phyloP scores from a whole-genome alignment of 805 yeast genomes.

The Wilhelminamyces savonicus region DNA sequence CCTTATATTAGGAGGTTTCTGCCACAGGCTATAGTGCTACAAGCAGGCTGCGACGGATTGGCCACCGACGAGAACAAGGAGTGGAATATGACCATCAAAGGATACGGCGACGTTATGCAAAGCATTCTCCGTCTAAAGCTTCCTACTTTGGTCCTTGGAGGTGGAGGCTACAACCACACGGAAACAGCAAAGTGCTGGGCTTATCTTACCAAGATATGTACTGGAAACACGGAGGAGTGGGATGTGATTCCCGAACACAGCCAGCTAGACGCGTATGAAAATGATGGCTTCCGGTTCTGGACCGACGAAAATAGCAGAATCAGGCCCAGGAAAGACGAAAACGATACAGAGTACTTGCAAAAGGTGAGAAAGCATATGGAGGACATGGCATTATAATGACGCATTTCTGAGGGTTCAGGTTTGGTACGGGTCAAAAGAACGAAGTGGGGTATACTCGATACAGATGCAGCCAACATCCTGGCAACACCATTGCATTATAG shows the following conservation, averaged over 20 bases:
- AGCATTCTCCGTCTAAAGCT: too few relatives aligned
- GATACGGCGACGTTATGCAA: constrained; percentile 33
- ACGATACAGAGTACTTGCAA: constrained; percentile 18
- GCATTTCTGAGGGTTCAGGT: too few relatives aligned
- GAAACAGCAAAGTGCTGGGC: constrained; percentile 63
- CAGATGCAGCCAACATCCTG: too few relatives aligned
- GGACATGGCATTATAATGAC: background rate
- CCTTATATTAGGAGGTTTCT: constrained; percentile 32
- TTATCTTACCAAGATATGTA: constrained; percentile 25
- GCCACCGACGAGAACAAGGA: constrained; percentile 56
- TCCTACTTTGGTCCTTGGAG: constrained; percentile 55
- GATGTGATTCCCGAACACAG: constrained; percentile 49
- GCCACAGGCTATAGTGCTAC: constrained; percentile 55
- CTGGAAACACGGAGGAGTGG: constrained; percentile 22
- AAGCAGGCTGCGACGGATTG: constrained; percentile 72
- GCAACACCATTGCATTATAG: too few relatives aligned
- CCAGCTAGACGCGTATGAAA: constrained; percentile 33
- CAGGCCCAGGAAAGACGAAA: constrained; percentile 24
- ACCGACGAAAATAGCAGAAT: constrained; percentile 18
- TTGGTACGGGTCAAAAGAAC: too few relatives aligned
- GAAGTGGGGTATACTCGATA: too few relatives aligned
- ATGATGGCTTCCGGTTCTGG: constrained; percentile 48
- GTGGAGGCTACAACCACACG: constrained; percentile 68
- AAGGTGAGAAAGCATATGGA: constrained; percentile 8
- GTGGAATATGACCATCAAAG: constrained; percentile 62